These are phyloP conservation scores for Nemania sp. DNA, from an alignment of 2,329 filamentous ascomycete species.

Conservation along the genomic window DNA sequence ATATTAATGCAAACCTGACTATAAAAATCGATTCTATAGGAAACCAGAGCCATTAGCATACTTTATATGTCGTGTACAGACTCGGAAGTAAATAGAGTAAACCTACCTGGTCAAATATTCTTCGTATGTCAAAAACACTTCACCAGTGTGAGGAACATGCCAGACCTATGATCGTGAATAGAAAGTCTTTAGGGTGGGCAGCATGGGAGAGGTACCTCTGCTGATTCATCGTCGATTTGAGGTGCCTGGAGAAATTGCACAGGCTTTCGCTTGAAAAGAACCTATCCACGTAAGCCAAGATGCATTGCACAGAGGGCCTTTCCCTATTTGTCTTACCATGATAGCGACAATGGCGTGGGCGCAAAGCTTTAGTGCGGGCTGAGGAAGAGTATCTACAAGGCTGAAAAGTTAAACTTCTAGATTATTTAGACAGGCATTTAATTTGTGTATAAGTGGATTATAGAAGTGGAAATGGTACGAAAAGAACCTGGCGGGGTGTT, in stretches of 20 bases:
- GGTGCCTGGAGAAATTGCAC: slow-evolving; percentile 83
- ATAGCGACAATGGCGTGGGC: slow-evolving; percentile 39
- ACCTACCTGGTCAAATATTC: slow-evolving; percentile 84
- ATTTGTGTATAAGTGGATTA: slow-evolving; percentile 15
- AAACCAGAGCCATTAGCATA: slow-evolving; percentile 49
- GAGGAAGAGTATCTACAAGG: slow-evolving; percentile 54
- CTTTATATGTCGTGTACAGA: background rate
- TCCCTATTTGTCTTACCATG: slow-evolving; percentile 40
- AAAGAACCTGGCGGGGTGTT: slow-evolving; percentile 1
- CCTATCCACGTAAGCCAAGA: slow-evolving; percentile 64
- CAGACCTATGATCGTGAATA: slow-evolving; percentile 74
- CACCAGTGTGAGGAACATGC: slow-evolving; percentile 89
- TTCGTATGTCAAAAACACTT: slow-evolving; percentile 90
- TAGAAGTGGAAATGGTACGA: background rate
- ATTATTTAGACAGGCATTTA: background rate
- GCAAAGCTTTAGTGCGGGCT: slow-evolving; percentile 30
- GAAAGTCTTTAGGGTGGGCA: background rate
- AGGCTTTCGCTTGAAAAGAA: slow-evolving; percentile 95
- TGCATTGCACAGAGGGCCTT: slow-evolving; percentile 21
- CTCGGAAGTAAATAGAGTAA: background rate
- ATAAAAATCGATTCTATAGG: slow-evolving; percentile 86
- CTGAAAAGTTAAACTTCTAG: slow-evolving; percentile 52
- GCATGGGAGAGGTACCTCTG: slow-evolving; percentile 71
- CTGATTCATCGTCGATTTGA: slow-evolving; percentile 80
- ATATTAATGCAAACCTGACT: slow-evolving; percentile 74